Evolutionary conservation across 2,329 filamentous ascomycete species (phyloP).

Genomic region (Nannizzia gypsea): DNA sequence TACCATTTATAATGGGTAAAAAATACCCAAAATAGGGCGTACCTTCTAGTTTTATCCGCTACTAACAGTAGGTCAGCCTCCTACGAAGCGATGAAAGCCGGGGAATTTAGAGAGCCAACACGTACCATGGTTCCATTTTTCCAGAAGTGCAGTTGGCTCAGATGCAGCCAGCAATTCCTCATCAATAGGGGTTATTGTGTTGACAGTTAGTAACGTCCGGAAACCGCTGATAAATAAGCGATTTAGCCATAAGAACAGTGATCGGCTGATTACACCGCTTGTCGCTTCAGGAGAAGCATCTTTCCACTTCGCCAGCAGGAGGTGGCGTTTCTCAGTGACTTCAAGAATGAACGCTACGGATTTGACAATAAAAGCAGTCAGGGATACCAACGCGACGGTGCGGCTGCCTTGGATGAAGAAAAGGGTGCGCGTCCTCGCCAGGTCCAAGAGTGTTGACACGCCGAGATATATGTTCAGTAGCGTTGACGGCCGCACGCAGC

Average conservation of each 20-base stretch:
- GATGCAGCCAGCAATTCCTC: neutral
- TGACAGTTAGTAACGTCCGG: neutral
- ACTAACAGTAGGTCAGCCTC: neutral
- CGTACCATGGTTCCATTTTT: neutral
- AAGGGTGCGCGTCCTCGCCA: constrained; percentile 26
- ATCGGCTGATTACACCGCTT: neutral
- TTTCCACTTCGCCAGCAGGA: neutral
- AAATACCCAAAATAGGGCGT: neutral
- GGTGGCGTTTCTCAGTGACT: neutral
- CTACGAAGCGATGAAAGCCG: too few relatives aligned
- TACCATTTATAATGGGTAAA: neutral
- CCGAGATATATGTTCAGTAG: constrained; percentile 32
- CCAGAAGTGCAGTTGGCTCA: neutral
- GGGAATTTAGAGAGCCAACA: neutral
- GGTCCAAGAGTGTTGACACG: constrained; percentile 31
- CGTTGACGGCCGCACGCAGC: constrained; percentile 30
- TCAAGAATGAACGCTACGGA: neutral
- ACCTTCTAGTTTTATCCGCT: neutral
- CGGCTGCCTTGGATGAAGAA: neutral
- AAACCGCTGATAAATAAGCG: neutral
- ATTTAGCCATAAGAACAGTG: constrained; percentile 2
- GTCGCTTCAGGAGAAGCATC: constrained; percentile 4
- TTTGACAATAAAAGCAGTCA: neutral
- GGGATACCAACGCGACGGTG: neutral
- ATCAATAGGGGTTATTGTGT: neutral